Evolutionary conservation across 2,329 filamentous ascomycete genomes (phyloP), one percentile per base, ranked within the genome.

Genomic region (Aspergillus jensenii): DNA sequence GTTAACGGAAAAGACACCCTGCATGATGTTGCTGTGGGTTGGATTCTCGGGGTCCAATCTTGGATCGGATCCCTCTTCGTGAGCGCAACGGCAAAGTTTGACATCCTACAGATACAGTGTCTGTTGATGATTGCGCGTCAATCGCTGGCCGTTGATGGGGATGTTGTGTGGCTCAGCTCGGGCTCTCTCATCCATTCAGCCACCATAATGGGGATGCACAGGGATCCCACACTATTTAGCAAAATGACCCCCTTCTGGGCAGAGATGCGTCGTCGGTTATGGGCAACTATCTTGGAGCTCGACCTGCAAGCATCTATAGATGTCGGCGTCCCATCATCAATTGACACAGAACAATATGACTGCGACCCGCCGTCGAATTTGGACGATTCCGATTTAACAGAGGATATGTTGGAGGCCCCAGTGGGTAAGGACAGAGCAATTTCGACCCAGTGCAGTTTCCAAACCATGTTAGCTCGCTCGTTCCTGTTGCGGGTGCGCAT

Each of bases 1-100:
- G 63, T 58, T 41, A 69, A 53, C 57, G 66, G 50, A 59, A 68
- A 44, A n/a, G 58, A 58, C 59, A 81, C 79, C 0, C 61, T 84
- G 25, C 78, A 83, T 6, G 52, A 71, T 6, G 74, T 76, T 0
- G 84, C 84, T 0, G 71, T 80, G n/a, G 75, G 66, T 39, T 76
- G 73, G 72, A 69, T 74, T 15, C 64, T 73, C 52, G 69, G 69
- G 0, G 70, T 74, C 6, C 71, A 74, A 49, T 69, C 68, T 2
- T 75, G 74, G 64, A 62, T 74, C 27, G 66, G 67, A 0, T 68
- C 68, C 37, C 67, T 68, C 2, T 65, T 69, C 55, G 69, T 71
- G 11, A 72, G 70, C 19, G 66, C 68, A 1, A 65, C 68, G 11
- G 65, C 72, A 27, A 60, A 68, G 49, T 62, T 74, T 14, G 63